phyloP scores from a whole-genome alignment of 106 monocot genomes.

The Gastrodia elata region DNA sequence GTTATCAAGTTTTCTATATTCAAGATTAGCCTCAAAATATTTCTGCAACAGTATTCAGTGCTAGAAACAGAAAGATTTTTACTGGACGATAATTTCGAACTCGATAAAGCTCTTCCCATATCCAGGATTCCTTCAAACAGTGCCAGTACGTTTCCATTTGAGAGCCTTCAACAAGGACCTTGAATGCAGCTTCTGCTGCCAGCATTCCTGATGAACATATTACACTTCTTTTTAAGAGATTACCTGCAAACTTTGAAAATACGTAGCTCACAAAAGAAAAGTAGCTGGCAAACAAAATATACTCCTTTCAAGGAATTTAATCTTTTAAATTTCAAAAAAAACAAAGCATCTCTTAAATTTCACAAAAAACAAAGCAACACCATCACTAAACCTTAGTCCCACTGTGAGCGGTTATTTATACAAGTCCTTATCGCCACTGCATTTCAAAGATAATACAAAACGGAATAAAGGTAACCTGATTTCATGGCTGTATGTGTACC shows the following conservation, averaged over 20 bases:
- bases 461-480: conserved; percentile 51
- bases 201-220: conserved; percentile 67
- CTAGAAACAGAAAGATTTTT: conserved; percentile 4
- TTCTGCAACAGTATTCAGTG: neutral
- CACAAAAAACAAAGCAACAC: too few species aligned
- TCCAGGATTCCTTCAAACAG: conserved; percentile 80
- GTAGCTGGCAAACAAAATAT: too few species aligned
- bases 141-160: conserved; percentile 81
- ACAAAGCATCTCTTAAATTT: too few species aligned
- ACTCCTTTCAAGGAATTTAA: too few species aligned
- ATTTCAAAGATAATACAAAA: neutral
- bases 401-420: neutral
- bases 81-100: conserved; percentile 93
- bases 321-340: too few species aligned
- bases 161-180: conserved; percentile 45
- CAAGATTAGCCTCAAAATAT: neutral
- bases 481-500: conserved; percentile 99
- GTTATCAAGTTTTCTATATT: neutral
- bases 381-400: too few species aligned
- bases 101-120: conserved; percentile 85
- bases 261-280: neutral
- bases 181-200: conserved; percentile 86
- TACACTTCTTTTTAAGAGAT: neutral
- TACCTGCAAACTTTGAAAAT: conserved; percentile 1
- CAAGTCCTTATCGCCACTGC: neutral